phyloP scores from a whole-genome alignment of 345 rosid species.

The Acer yangbiense region DNA sequence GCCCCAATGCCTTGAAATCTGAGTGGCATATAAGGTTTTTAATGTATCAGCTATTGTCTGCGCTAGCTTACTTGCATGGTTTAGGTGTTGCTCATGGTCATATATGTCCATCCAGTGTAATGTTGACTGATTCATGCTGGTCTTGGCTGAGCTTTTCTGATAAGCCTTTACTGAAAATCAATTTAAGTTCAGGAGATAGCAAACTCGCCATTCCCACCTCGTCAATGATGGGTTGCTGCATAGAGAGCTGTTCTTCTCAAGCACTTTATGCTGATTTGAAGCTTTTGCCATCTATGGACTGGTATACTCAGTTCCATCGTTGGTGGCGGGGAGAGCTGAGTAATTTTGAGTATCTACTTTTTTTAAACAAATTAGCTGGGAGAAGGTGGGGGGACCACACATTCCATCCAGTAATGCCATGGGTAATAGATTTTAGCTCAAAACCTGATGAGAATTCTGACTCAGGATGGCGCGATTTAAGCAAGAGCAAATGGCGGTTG shows the following conservation, averaged over 20 bases:
- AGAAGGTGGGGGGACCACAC: constrained; percentile 97
- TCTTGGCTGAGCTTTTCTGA: constrained; percentile 60
- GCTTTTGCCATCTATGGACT: constrained; percentile 55
- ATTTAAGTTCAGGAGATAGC: constrained; percentile 25
- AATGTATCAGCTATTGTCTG: constrained; percentile 76
- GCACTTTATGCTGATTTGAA: constrained; percentile 66
- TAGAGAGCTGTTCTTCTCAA: constrained; percentile 53
- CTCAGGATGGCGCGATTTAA: constrained; percentile 86
- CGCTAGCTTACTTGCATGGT: constrained; percentile 67
- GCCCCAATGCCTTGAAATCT: constrained; percentile 66
- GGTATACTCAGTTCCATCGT: constrained; percentile 61
- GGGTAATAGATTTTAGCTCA: constrained; percentile 91
- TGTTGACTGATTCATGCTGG: constrained; percentile 74
- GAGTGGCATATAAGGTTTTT: constrained; percentile 76
- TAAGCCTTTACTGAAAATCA: constrained; percentile 35
- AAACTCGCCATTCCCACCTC: constrained; percentile 22
- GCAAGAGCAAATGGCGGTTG: constrained; percentile 94
- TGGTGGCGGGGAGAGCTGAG: constrained; percentile 94
- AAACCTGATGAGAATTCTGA: constrained; percentile 74
- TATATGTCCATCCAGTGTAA: constrained; percentile 67
- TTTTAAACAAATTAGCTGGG: constrained; percentile 81
- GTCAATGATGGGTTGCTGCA: constrained; percentile 42
- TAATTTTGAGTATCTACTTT: constrained; percentile 84
- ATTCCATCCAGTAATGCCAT: constrained; percentile 92
- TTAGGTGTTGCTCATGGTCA: constrained; percentile 68